Base-by-base conservation (phyloP, 441 rosid species). In the Sinapis alba region DNA sequence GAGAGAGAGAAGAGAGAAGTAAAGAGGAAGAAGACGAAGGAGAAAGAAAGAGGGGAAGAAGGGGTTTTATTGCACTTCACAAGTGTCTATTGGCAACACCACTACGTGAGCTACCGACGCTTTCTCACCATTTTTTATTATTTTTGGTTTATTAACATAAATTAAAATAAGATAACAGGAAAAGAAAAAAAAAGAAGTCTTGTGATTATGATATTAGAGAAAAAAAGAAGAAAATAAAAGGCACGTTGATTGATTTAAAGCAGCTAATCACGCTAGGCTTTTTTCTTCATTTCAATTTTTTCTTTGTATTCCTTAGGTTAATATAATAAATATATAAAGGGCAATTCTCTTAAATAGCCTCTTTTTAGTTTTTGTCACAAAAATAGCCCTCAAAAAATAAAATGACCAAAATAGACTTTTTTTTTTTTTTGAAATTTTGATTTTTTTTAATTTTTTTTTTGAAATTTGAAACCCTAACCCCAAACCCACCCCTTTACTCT, bases 81-180 rank as follows among this genome's bases (percentile, higher is more conserved):
- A 83, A 50, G 87, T 82, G 89, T 83, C 86, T 65, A 71, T 51
- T 10, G 53, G 76, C 80, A 65, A 78, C 82, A 80, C 41, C 80
- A 71, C 76, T 67, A 69, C 82, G 83, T 79, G 78, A 76, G 73
- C 83, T 76, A 73, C 81, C 78, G 80, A 69, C 80, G 75, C 76
- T 70, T 72, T 73, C 78, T 75, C 81, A 73, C 74, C 75, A 24
- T 41, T 67, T 73, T 78, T 73, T 41, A 38, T 72, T 73, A 23
- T 78, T 78, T 59, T 50, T 15, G 7, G 27, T 30, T 9, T 38
- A 4, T 30, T 24, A 60, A 74, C 38, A 54, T 8, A 26, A 0
- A 1, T 38, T 9, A 9, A 51, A 28, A n/a, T n/a, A 53, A 66
- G 47, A 38, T 38, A 38, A 28, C 28, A 43, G 30, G 18, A 41